These are phyloP conservation scores for Microbotryomycetes sp. DNA, from an alignment of 1,284 basidiomycete species.

Conservation along the genomic window DNA sequence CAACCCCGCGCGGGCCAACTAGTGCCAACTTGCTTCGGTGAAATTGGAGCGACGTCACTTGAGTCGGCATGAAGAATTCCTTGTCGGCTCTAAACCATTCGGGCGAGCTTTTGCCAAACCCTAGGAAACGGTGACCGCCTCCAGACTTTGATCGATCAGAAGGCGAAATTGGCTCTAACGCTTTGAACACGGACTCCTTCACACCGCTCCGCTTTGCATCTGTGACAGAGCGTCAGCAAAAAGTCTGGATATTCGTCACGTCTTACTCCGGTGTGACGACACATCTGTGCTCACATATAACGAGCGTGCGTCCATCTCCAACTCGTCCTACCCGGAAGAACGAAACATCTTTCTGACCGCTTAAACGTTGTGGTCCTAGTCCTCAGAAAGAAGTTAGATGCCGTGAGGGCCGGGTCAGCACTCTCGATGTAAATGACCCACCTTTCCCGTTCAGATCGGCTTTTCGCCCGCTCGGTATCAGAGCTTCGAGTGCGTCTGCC, in stretches of 20 bases:
- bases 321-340: constrained; percentile 90
- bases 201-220: constrained; percentile 96
- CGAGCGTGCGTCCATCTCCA: constrained; percentile 60
- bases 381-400: neutral
- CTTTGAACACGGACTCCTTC: constrained; percentile 82
- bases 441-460: constrained; percentile 47
- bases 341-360: constrained; percentile 79
- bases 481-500: constrained; percentile 88
- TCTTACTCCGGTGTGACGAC: neutral
- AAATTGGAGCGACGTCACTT: constrained; percentile 83
- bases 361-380: constrained; percentile 68
- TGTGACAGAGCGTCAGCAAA: neutral
- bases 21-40: constrained; percentile 85
- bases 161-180: constrained; percentile 85
- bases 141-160: constrained; percentile 61
- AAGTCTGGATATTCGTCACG: neutral
- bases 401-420: neutral
- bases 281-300: constrained; percentile 50
- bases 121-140: constrained; percentile 56
- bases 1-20: constrained; percentile 58
- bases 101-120: constrained; percentile 61
- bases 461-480: constrained; percentile 67
- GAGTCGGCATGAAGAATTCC: constrained; percentile 46
- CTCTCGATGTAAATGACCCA: constrained; percentile 1
- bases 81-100: constrained; percentile 91